Evolutionary conservation across 2,329 filamentous ascomycete genomes (phyloP), one percentile per base, ranked within the genome.

Genomic region (Diaporthe ampelina): DNA sequence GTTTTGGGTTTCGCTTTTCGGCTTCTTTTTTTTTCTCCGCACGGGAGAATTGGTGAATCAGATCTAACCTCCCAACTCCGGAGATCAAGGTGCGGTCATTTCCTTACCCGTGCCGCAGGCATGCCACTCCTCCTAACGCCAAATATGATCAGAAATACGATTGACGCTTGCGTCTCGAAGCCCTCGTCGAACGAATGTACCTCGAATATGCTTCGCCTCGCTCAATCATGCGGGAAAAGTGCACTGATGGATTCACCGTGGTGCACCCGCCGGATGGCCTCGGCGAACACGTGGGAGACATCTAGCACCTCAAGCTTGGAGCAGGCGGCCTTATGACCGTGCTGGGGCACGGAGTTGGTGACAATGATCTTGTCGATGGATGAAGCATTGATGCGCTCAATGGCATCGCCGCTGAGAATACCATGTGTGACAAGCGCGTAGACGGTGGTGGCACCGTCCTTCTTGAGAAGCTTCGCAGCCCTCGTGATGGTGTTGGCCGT

Each of bases 211-310:
- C 45, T 19, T 57, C 37, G 13, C 35, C 56, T 40, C 10, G 54
- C 73, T 82, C 80, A 95, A 82, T 94, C 93, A 84, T 94, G 93
- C 82, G 95, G 93, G 85, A 99, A 99, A 69, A 99, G 89, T 76
- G 97, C 94, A 82, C 95, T 98, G 85, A 99, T 98, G 81, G 95
- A 98, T 86, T 99, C 97, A 80, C 97, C 97, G 83, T 98, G 95
- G 85, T 99, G 97, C 74, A 98, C 96, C 76, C 97, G 92, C 77
- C 97, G 94, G 79, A 98, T 98, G 68, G 97, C 94, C 89, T 98
- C 96, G 75, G 94, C 95, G 82, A 98, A 98, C 74, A 98, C 92
- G 78, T 94, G 93, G 71, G 95, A 94, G 75, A 98, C 92, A 81
- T 98, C 96, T 76, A 99, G 86, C 67, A 98, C 94, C 83, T 98